Evolutionary conservation across 768 basidiomycete genomes (phyloP).

Genomic region (Boletus tylopilopsis): DNA sequence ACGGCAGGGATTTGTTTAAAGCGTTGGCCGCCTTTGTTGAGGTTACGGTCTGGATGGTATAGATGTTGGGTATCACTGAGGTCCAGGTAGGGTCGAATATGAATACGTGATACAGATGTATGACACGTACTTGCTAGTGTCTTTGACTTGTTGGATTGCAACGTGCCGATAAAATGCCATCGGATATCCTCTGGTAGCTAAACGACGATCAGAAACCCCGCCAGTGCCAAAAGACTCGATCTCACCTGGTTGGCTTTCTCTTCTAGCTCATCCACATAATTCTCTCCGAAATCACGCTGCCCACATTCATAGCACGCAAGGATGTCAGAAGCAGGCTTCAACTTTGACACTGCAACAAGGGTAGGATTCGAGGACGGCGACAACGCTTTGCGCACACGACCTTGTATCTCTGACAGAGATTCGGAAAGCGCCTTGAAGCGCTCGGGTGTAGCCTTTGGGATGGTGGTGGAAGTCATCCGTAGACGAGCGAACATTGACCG

Average conservation of each 20-base stretch:
- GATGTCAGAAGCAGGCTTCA: slow-evolving; percentile 87
- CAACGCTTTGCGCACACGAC: slow-evolving; percentile 40
- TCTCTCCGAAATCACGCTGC: slow-evolving; percentile 94
- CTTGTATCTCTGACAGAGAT: slow-evolving; percentile 49
- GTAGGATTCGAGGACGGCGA: slow-evolving; percentile 30
- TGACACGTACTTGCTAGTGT: slow-evolving; percentile 63
- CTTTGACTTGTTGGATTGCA: slow-evolving; percentile 94
- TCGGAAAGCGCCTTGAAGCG: slow-evolving; percentile 50
- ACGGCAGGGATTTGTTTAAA: slow-evolving; percentile 68
- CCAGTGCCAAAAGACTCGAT: slow-evolving; percentile 18
- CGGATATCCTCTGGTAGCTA: slow-evolving; percentile 86
- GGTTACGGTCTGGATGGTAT: slow-evolving; percentile 81
- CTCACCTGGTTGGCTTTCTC: slow-evolving; percentile 74
- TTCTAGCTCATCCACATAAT: slow-evolving; percentile 91
- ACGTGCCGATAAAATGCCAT: slow-evolving; percentile 96
- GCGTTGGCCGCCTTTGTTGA: slow-evolving; percentile 77
- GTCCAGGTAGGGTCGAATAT: slow-evolving; percentile 1
- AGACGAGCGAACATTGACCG: slow-evolving; percentile 3
- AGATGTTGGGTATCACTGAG: slow-evolving; percentile 83
- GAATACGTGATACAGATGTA: slow-evolving; percentile 1
- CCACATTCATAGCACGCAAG: slow-evolving; percentile 76
- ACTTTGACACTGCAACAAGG: slow-evolving; percentile 90
- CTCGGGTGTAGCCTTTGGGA: slow-evolving; percentile 31
- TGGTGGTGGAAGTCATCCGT: slow-evolving; percentile 18
- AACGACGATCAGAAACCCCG: not conserved